These are phyloP conservation scores for Penicillium sp. DNA, from an alignment of 2,329 filamentous ascomycete species.

Conservation along the genomic window DNA sequence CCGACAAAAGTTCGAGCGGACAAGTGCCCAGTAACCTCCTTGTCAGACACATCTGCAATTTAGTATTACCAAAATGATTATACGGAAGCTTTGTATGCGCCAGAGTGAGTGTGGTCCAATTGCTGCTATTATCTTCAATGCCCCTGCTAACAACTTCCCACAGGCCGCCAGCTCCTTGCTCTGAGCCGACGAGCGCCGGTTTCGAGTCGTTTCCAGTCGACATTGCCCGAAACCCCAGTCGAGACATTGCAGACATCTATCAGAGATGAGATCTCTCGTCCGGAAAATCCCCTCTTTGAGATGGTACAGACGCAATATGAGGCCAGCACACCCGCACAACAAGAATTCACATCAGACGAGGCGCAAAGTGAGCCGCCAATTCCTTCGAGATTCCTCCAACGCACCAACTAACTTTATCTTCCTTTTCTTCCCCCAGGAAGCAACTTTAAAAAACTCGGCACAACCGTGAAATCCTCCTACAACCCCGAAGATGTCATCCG, in stretches of 20 bases:
- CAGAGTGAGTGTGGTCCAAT: slow-evolving; percentile 34
- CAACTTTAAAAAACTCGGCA: slow-evolving; percentile 36
- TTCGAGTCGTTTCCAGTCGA: slow-evolving; percentile 36
- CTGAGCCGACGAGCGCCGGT: slow-evolving; percentile 33
- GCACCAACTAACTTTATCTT: not conserved
- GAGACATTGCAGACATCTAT: slow-evolving; percentile 24
- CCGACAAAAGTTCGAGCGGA: slow-evolving; percentile 38
- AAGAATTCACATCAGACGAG: not conserved
- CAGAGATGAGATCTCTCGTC: slow-evolving; percentile 1
- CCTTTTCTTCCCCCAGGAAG: slow-evolving; percentile 21
- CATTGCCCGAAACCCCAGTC: slow-evolving; percentile 24
- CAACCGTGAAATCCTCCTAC: slow-evolving; percentile 27
- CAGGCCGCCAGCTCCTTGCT: slow-evolving; percentile 40
- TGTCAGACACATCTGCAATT: slow-evolving; percentile 16
- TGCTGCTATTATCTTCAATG: not conserved
- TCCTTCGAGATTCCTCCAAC: not conserved
- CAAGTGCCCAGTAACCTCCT: slow-evolving; percentile 18
- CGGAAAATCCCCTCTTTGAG: slow-evolving; percentile 17
- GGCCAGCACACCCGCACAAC: not conserved
- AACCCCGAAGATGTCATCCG: slow-evolving; percentile 47
- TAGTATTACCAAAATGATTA: slow-evolving; percentile 38
- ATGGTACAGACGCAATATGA: slow-evolving; percentile 10
- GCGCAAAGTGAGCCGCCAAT: slow-evolving; percentile 27
- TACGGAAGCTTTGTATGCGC: slow-evolving; percentile 40
- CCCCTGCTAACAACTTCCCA: slow-evolving; percentile 13